Base-by-base conservation (phyloP, 495 filamentous ascomycete species). In the Neurospora sp. region DNA sequence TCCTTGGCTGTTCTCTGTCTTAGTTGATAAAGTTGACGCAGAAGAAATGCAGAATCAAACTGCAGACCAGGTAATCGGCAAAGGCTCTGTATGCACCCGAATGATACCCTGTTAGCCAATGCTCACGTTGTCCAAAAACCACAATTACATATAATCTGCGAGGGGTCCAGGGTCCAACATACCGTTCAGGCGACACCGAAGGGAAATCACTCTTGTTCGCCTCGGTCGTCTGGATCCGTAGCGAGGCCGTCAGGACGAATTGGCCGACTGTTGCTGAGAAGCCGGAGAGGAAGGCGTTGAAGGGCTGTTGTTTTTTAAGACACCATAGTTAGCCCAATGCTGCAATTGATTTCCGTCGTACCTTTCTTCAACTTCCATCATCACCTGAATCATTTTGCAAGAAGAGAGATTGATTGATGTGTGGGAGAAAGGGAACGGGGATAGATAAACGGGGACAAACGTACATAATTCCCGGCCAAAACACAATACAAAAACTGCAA, bases 11-110 rank as follows among this genome's bases (percentile, higher is more conserved):
- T 9, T 11, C 16, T 22, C 44, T 37, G 3, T 68, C 76, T 83
- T 84, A 98, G 87, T 99, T 99, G 85, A 99, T 98, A 81, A 99
- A 99, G 85, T 99, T 98, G 76, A 98, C 91, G 83, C 96, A 99
- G 87, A 99, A 98, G 85, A 98, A 97, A 85, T 99, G 96, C 82
- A 99, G 83, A 78, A 99, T 92, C 81, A 99, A 78, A 80, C 94
- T 97, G 78, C 94, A 94, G 72, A 98, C 93, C 74, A 98, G 90
- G 78, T 91, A 99, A 86, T 99, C 96, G 76, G 96, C 96, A 82
- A 99, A 99, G 18, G 96, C 96, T 80, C 27, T 27, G 27, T 27
- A 27, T 27, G 27, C 27, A 27, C 27, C 27, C 27, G 27, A 27
- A 27, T 27, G 27, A 27, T 27, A 27, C 27, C 27, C 1, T 1